Conservation (phyloP, 371 early-diverging fungal species). For the Fennellomyces sp. region DNA sequence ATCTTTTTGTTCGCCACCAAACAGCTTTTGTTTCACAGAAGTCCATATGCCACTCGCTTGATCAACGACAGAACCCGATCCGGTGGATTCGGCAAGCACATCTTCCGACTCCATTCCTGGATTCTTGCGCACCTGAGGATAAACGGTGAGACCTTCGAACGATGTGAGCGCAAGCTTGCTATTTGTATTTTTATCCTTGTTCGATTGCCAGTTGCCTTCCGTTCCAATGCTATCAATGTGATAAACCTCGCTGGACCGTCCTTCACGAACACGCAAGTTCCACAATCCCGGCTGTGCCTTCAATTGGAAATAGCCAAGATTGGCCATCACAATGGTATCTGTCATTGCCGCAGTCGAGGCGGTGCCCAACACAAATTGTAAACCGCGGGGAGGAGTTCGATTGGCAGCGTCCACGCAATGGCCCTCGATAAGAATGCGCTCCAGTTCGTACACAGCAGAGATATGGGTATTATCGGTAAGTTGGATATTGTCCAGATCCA, state of each 20-base stretch:
- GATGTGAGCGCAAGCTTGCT: constrained; percentile 59
- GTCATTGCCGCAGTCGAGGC: constrained; percentile 52
- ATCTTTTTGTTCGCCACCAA: constrained; percentile 56
- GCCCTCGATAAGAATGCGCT: constrained; percentile 86
- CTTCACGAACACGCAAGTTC: constrained; percentile 78
- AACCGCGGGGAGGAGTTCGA: constrained; percentile 81
- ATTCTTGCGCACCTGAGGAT: constrained; percentile 77
- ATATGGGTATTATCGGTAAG: constrained; percentile 56
- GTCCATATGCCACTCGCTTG: neutral
- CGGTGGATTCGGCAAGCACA: constrained; percentile 57
- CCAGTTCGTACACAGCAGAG: constrained; percentile 79
- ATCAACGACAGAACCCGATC: neutral
- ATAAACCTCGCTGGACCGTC: constrained; percentile 81
- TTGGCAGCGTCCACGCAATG: constrained; percentile 75
- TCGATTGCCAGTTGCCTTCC: constrained; percentile 48
- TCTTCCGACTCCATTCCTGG: constrained; percentile 80
- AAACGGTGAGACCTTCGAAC: constrained; percentile 85
- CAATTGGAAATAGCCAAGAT: constrained; percentile 93
- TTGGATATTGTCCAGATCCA: constrained; percentile 93
- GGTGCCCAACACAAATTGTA: constrained; percentile 86
- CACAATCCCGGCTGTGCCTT: constrained; percentile 92
- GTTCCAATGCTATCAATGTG: constrained; percentile 68
- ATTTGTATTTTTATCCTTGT: constrained; percentile 34
- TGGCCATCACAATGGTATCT: constrained; percentile 96
- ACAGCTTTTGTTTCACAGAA: constrained; percentile 28